Percentiles rank a stretch among this genome's conserved stretches.
Evolutionary conservation across 2,329 filamentous ascomycete species (phyloP).

Genomic region (Aspergillus cejpii): DNA sequence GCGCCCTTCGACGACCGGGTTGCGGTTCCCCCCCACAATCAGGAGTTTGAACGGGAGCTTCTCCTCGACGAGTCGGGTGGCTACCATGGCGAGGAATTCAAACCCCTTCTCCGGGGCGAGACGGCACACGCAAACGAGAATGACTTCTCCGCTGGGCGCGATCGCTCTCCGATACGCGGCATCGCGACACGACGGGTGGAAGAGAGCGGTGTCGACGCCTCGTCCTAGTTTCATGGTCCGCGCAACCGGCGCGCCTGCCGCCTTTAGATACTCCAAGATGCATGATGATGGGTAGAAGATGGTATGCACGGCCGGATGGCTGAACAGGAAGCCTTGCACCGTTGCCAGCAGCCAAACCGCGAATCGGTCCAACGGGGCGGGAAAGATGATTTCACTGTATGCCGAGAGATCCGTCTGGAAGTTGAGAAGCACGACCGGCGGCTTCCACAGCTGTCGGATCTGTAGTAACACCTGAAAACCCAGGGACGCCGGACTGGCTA

Average conservation of each 20-base stretch:
- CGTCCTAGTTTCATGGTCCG: constrained; percentile 58
- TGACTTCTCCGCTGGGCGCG: constrained; percentile 56
- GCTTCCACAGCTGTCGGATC: constrained; percentile 52
- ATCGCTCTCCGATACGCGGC: constrained; percentile 49
- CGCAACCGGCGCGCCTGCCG: constrained; percentile 48
- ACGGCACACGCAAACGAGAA: constrained; percentile 60
- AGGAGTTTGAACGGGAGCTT: constrained; percentile 58
- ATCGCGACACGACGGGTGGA: constrained; percentile 51
- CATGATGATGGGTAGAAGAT: constrained; percentile 64
- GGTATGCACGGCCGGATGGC: constrained; percentile 54
- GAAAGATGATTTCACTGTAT: constrained; percentile 64
- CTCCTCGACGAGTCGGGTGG: constrained; percentile 48
- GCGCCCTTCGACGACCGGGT: constrained; percentile 55
- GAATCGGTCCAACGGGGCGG: constrained; percentile 53
- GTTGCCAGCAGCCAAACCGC: constrained; percentile 57
- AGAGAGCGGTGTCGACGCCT: constrained; percentile 59
- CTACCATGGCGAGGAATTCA: constrained; percentile 56
- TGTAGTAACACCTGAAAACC: constrained; percentile 68
- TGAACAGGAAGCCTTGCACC: constrained; percentile 62
- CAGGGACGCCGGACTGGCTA: constrained; percentile 62
- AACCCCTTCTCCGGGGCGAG: constrained; percentile 66
- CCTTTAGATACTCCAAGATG: constrained; percentile 55
- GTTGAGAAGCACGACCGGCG: constrained; percentile 58
- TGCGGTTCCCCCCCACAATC: constrained; percentile 63
- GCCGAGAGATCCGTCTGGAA: constrained; percentile 66